Evolutionary conservation across 768 basidiomycete species (phyloP).

Genomic region (Trametes cingulata): DNA sequence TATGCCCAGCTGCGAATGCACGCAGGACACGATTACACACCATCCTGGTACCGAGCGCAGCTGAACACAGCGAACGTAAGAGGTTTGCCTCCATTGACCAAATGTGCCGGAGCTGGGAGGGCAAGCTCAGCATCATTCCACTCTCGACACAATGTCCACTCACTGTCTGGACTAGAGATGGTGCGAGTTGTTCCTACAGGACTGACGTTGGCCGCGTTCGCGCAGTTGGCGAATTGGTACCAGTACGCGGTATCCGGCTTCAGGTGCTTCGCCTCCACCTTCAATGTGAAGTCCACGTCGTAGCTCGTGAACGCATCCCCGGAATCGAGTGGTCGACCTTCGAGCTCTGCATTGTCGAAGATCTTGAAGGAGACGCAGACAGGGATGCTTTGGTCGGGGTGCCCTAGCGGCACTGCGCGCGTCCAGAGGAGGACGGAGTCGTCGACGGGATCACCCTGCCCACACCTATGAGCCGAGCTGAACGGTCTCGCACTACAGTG

Average conservation of each 20-base stretch:
- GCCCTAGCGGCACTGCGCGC: slow-evolving; percentile 44
- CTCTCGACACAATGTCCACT: slow-evolving; percentile 8
- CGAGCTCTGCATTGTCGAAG: slow-evolving; percentile 37
- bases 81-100: slow-evolving; percentile 54
- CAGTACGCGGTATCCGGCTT: slow-evolving; percentile 55
- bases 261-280: slow-evolving; percentile 55
- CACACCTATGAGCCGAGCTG: neutral
- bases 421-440: slow-evolving; percentile 62
- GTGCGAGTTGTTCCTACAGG: slow-evolving; percentile 56
- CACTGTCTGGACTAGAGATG: slow-evolving; percentile 47
- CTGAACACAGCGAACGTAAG: slow-evolving; percentile 59
- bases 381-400: slow-evolving; percentile 48
- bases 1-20: neutral
- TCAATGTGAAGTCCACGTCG: slow-evolving; percentile 62
- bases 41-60: slow-evolving; percentile 55
- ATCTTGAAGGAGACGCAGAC: slow-evolving; percentile 52
- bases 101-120: slow-evolving; percentile 42
- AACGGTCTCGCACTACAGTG: neutral
- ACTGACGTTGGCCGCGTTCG: slow-evolving; percentile 42
- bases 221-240: slow-evolving; percentile 57
- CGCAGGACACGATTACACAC: slow-evolving; percentile 27
- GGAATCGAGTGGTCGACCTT: slow-evolving; percentile 39
- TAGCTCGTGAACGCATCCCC: slow-evolving; percentile 55
- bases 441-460: slow-evolving; percentile 55
- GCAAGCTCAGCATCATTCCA: too few species aligned